Percentiles rank a stretch among this genome's conserved stretches.
Evolutionary conservation across 257 asterid species (phyloP).

Genomic region (Fraxinus americana): DNA sequence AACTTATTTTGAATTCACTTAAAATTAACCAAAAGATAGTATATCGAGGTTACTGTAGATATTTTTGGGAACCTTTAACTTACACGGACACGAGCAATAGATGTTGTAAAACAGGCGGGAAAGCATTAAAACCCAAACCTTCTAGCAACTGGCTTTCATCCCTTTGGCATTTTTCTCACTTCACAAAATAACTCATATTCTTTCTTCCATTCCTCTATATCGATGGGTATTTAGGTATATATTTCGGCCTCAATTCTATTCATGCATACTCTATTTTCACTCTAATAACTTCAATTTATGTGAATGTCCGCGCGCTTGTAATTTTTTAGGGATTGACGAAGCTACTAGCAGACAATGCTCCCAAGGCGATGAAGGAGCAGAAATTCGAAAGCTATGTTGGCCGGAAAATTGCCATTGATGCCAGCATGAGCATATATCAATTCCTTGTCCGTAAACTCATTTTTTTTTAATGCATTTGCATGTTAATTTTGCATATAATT

Average conservation of each 20-base stretch:
- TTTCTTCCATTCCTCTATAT: neutral
- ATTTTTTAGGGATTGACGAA: slow-evolving; percentile 81
- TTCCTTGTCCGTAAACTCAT: slow-evolving; percentile 61
- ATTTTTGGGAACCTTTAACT: too few species aligned
- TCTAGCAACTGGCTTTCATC: too few species aligned
- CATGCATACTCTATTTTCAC: neutral
- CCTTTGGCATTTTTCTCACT: too few species aligned
- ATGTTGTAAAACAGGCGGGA: too few species aligned
- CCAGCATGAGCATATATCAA: slow-evolving; percentile 97
- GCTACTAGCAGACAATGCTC: slow-evolving; percentile 94
- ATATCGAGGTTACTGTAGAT: too few species aligned
- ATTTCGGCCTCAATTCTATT: neutral
- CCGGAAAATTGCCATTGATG: slow-evolving; percentile 75
- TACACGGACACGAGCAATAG: too few species aligned
- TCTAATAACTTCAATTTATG: neutral
- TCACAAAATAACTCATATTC: neutral
- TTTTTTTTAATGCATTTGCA: slow-evolving; percentile 11
- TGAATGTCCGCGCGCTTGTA: neutral
- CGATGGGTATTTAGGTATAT: slow-evolving; percentile 20
- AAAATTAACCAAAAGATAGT: too few species aligned
- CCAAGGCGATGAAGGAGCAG: slow-evolving; percentile 86
- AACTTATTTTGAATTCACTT: too few species aligned
- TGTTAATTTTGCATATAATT: slow-evolving; percentile 7
- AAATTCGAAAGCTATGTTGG: slow-evolving; percentile 95
- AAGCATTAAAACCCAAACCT: too few species aligned